phyloP scores from a whole-genome alignment of 352 stramenopile genomes.

The Thraustochytrium striatum region DNA sequence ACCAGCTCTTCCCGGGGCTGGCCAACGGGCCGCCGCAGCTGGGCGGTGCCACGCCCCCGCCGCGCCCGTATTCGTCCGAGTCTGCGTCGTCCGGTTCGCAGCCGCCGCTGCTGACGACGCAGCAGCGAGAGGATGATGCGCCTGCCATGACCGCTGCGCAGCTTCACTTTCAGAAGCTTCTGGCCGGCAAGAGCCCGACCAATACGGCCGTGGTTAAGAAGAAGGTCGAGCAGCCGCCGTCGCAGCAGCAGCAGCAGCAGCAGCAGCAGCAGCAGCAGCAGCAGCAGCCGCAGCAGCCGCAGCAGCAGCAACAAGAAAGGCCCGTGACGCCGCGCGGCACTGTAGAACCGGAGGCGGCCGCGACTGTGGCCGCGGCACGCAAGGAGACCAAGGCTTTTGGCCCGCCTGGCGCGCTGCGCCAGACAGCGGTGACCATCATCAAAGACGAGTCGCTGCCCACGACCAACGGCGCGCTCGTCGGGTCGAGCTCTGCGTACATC shows the following conservation, averaged over 20 bases:
- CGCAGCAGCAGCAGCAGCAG: neutral
- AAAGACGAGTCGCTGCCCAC: no score
- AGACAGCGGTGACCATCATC: no score
- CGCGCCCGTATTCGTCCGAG: no score
- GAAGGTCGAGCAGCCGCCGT: neutral
- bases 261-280: neutral
- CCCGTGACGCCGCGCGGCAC: no score
- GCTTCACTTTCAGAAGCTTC: neutral
- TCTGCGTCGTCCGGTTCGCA: no score
- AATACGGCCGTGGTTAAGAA: neutral
- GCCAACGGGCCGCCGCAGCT: conserved; percentile 27
- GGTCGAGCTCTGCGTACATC: neutral
- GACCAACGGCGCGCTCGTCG: neutral
- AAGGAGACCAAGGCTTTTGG: no score
- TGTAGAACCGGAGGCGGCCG: no score
- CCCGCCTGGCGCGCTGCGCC: no score
- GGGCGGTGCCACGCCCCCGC: neutral
- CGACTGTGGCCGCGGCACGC: no score
- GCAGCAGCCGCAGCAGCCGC: neutral
- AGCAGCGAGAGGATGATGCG: neutral
- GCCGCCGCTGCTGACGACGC: neutral
- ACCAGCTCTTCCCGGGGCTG: conserved; percentile 28
- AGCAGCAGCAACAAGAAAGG: neutral
- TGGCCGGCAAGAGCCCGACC: neutral
- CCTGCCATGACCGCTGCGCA: neutral